Evolutionary conservation across 441 rosid genomes (phyloP).

Genomic region (Mallotus repandus): DNA sequence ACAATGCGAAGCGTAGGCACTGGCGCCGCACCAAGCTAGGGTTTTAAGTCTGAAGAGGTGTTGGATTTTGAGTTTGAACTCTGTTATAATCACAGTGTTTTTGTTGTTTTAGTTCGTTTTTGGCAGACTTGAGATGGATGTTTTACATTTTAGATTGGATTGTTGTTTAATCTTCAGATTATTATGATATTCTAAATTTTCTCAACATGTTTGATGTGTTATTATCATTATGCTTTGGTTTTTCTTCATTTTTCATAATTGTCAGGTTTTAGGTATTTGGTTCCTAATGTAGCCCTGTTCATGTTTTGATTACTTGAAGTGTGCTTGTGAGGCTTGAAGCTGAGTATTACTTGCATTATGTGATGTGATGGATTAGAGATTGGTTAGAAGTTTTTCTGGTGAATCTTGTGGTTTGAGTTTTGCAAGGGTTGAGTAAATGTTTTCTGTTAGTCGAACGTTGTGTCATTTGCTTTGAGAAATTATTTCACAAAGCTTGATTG

Average conservation of each 20-base stretch:
- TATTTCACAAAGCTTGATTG: too few species aligned
- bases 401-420: too few species aligned
- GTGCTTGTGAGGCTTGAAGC: background rate
- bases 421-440: too few species aligned
- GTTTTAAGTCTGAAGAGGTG: constrained; percentile 45
- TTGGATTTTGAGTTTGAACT: constrained; percentile 6
- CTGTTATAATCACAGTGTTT: background rate
- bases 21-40: constrained; percentile 95
- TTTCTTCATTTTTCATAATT: too few species aligned
- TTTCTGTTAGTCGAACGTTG: too few species aligned
- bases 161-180: constrained; percentile 4
- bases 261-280: too few species aligned
- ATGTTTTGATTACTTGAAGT: background rate
- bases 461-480: too few species aligned
- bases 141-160: constrained; percentile 8
- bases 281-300: too few species aligned
- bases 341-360: background rate
- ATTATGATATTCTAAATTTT: background rate
- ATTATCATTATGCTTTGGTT: background rate
- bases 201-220: background rate
- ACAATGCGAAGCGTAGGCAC: constrained; percentile 93
- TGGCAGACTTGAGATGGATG: constrained; percentile 11
- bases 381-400: background rate
- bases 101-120: background rate
- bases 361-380: background rate